Conservation (phyloP, 2,329 filamentous ascomycete species). For the Penicillium paneum region DNA sequence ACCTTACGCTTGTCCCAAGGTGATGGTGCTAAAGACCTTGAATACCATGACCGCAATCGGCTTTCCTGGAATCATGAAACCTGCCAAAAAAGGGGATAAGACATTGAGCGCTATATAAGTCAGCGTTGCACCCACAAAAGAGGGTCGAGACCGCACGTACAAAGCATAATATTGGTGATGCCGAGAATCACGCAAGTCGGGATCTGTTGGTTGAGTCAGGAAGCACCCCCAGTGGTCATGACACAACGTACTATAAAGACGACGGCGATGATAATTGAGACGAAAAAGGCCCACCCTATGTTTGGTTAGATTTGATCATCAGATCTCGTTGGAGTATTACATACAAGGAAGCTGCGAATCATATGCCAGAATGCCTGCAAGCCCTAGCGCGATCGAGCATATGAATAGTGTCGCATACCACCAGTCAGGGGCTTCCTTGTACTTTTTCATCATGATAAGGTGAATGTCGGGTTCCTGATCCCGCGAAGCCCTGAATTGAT, state of each 20-base stretch:
- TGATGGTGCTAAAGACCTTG: slow-evolving; percentile 28
- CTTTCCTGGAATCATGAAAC: slow-evolving; percentile 26
- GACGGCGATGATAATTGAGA: slow-evolving; percentile 19
- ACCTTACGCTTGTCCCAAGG: slow-evolving; percentile 25
- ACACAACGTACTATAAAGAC: slow-evolving; percentile 19
- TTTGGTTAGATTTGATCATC: slow-evolving; percentile 1
- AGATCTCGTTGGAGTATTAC: background rate
- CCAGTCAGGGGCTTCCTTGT: slow-evolving; percentile 47
- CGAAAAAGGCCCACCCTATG: slow-evolving; percentile 24
- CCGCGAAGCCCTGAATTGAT: slow-evolving; percentile 28
- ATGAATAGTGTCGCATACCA: slow-evolving; percentile 51
- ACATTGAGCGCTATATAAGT: slow-evolving; percentile 22
- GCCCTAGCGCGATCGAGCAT: slow-evolving; percentile 32
- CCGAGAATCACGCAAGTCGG: slow-evolving; percentile 26
- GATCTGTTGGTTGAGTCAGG: slow-evolving; percentile 12
- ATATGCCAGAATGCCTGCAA: slow-evolving; percentile 24
- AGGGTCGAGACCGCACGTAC: slow-evolving; percentile 1
- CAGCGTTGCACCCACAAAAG: background rate
- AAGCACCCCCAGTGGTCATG: background rate
- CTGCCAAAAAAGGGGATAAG: slow-evolving; percentile 24
- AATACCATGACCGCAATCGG: slow-evolving; percentile 28
- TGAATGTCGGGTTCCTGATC: slow-evolving; percentile 52
- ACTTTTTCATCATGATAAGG: slow-evolving; percentile 63
- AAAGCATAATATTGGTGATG: slow-evolving; percentile 22
- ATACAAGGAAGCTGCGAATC: slow-evolving; percentile 21